Conservation (phyloP, 2,329 filamentous ascomycete species). For the Periconia macrospinosa region DNA sequence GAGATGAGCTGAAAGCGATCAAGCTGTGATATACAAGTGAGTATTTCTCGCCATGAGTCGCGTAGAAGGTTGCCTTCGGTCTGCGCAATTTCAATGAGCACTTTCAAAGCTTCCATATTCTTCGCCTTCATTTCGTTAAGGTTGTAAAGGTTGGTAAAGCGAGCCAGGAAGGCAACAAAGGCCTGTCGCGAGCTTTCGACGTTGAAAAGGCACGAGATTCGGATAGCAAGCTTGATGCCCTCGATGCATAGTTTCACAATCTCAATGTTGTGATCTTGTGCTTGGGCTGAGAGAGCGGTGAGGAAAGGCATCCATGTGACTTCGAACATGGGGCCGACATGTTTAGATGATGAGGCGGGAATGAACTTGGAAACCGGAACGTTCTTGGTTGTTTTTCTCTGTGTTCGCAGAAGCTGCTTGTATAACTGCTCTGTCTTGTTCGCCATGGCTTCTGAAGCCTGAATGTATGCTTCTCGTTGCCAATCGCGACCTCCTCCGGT, state of each 20-base stretch:
- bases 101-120: constrained; percentile 92
- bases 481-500: constrained; percentile 91
- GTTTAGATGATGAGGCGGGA: constrained; percentile 87
- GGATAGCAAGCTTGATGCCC: constrained; percentile 90
- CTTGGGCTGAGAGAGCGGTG: constrained; percentile 88
- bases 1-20: constrained; percentile 94
- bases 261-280: constrained; percentile 92
- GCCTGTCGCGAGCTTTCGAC: constrained; percentile 91
- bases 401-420: constrained; percentile 87
- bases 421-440: constrained; percentile 82
- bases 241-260: constrained; percentile 92
- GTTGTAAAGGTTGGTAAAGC: constrained; percentile 95
- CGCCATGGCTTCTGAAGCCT: constrained; percentile 93
- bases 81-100: constrained; percentile 86
- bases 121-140: constrained; percentile 93
- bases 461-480: constrained; percentile 88
- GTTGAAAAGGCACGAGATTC: constrained; percentile 91
- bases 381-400: constrained; percentile 77
- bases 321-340: constrained; percentile 98
- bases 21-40: constrained; percentile 93
- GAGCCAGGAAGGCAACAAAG: constrained; percentile 89
- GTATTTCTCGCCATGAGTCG: constrained; percentile 91
- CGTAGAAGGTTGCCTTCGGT: constrained; percentile 88
- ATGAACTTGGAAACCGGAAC: constrained; percentile 75
- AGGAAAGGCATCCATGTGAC: constrained; percentile 99